Conservation (phyloP, 768 basidiomycete genomes). For the Leccinum variicolor region DNA sequence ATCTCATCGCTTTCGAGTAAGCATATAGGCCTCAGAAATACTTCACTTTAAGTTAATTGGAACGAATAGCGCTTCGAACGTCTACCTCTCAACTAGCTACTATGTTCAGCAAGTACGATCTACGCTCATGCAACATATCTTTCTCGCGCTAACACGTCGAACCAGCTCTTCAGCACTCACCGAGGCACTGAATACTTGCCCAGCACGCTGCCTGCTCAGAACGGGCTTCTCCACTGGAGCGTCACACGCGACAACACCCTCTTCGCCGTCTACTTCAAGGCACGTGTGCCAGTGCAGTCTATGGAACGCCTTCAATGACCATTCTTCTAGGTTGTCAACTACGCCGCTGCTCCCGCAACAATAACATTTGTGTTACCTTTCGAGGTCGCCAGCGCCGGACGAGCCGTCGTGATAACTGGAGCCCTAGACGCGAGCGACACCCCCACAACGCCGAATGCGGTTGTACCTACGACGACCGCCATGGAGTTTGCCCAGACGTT, state of each 20-base stretch:
- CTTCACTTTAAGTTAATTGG: neutral
- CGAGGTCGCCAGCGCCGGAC: constrained; percentile 42
- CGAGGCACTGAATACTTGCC: constrained; percentile 61
- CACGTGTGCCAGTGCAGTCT: constrained; percentile 7
- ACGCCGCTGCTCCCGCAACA: constrained; percentile 35
- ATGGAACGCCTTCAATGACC: neutral
- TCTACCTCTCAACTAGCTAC: constrained; percentile 61
- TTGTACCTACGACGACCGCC: constrained; percentile 44
- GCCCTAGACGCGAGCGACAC: constrained; percentile 51
- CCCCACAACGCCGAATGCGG: constrained; percentile 43
- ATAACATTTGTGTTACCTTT: constrained; percentile 58
- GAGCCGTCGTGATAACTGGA: constrained; percentile 50
- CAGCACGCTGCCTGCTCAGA: constrained; percentile 49
- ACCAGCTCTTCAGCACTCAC: constrained; percentile 60
- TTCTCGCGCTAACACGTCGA: neutral
- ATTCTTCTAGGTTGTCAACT: constrained; percentile 49
- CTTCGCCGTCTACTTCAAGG: constrained; percentile 56
- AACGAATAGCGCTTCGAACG: constrained; percentile 41
- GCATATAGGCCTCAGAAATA: constrained; percentile 14
- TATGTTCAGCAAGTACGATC: constrained; percentile 53
- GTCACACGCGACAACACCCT: constrained; percentile 35
- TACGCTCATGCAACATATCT: neutral
- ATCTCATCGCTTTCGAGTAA: constrained; percentile 61
- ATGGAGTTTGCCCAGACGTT: constrained; percentile 50
- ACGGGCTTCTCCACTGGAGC: constrained; percentile 61